These are phyloP conservation scores for Parastagonospora avenae DNA, from an alignment of 2,329 filamentous ascomycete genomes.

Conservation along the genomic window DNA sequence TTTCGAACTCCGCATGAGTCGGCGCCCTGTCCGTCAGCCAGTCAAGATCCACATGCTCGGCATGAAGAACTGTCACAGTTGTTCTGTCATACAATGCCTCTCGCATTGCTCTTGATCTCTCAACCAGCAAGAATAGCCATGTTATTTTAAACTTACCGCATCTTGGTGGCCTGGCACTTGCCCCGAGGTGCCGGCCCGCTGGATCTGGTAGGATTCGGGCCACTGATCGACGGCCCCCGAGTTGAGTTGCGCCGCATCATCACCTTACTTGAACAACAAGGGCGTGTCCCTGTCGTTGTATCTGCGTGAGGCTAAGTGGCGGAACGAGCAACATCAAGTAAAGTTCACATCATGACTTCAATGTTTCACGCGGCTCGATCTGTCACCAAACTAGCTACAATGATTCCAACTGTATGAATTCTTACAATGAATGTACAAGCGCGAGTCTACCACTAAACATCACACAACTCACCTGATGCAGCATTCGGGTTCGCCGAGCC, in stretches of 20 bases:
- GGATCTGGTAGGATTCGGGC: neutral
- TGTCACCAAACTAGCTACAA: neutral
- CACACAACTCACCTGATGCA: no score
- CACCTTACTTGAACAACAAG: neutral
- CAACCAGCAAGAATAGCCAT: neutral
- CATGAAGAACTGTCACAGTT: neutral
- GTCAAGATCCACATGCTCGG: neutral
- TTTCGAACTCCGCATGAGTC: constrained; percentile 2
- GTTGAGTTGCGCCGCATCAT: neutral
- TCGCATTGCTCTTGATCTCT: neutral
- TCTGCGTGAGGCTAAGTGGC: no score
- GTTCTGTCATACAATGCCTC: neutral
- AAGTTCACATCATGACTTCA: neutral
- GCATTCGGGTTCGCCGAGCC: neutral
- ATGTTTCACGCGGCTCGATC: neutral
- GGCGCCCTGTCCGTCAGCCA: neutral
- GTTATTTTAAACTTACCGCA: neutral
- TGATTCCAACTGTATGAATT: constrained; percentile 8
- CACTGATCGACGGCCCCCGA: neutral
- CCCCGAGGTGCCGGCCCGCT: neutral
- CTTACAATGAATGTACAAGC: constrained; percentile 18
- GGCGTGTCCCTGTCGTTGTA: no score
- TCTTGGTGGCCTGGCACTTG: neutral
- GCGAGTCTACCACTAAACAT: neutral
- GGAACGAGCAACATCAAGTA: no score